Evolutionary conservation across 164 flowering plant genomes (phyloP).

Genomic region (Stephania yunnanensis): DNA sequence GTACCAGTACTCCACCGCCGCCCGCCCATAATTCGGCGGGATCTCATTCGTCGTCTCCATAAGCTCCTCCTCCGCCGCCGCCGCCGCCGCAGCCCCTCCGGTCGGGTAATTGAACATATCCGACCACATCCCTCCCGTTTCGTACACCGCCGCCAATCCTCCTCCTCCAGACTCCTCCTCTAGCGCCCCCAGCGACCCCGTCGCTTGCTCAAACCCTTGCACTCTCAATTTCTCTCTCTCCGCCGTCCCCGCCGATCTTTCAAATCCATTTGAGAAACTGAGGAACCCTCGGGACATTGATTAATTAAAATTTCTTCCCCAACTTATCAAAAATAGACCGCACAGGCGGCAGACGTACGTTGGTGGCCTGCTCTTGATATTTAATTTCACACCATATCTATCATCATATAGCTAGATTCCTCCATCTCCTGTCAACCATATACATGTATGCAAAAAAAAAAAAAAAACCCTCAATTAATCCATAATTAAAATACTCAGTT

Average conservation of each 20-base stretch:
- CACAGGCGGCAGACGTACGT: slow-evolving; percentile 16
- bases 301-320: not conserved
- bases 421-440: slow-evolving; percentile 10
- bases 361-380: slow-evolving; percentile 27
- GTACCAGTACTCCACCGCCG: slow-evolving; percentile 33
- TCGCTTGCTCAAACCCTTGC: slow-evolving; percentile 45
- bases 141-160: slow-evolving; percentile 43
- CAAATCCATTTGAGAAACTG: slow-evolving; percentile 66
- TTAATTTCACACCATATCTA: slow-evolving; percentile 7
- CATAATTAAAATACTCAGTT: not conserved
- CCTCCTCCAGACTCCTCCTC: slow-evolving; percentile 23
- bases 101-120: slow-evolving; percentile 80
- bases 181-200: slow-evolving; percentile 27
- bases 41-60: slow-evolving; percentile 33
- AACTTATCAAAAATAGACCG: not conserved
- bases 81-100: slow-evolving; percentile 12
- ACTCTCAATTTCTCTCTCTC: slow-evolving; percentile 54
- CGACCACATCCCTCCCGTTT: slow-evolving; percentile 68
- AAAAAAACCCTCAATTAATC: no score
- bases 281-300: slow-evolving; percentile 80
- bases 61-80: slow-evolving; percentile 24
- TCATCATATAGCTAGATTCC: slow-evolving; percentile 31
- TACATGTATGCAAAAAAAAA: no score
- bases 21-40: slow-evolving; percentile 22
- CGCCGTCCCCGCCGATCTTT: slow-evolving; percentile 32